Evolutionary conservation across 1,139 yeast genomes (phyloP).

Genomic region (Casaregolazyma lundiana): DNA sequence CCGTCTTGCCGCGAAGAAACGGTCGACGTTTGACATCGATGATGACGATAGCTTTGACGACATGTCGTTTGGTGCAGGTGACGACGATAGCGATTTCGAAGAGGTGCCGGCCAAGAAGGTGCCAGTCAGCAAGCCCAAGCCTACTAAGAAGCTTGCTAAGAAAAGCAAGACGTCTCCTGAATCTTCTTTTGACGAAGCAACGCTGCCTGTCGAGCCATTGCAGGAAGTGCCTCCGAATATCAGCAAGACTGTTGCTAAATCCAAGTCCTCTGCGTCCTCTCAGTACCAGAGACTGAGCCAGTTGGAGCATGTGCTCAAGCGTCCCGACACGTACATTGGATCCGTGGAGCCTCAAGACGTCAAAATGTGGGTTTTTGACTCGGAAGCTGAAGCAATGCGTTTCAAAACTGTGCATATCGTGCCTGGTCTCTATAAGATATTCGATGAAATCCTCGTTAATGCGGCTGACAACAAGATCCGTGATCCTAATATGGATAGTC

Average conservation of each 20-base stretch:
- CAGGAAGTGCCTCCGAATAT: slow-evolving; percentile 7
- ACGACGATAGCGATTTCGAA: slow-evolving; percentile 23
- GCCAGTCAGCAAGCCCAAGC: slow-evolving; percentile 8
- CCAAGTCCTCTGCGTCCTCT: slow-evolving; percentile 51
- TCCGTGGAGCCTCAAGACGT: slow-evolving; percentile 79
- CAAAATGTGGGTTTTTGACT: slow-evolving; percentile 83
- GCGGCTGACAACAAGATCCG: slow-evolving; percentile 98
- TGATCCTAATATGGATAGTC: slow-evolving; percentile 82
- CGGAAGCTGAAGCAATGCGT: slow-evolving; percentile 64
- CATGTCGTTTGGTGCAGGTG: slow-evolving; percentile 12
- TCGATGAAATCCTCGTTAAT: slow-evolving; percentile 94
- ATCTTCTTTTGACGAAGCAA: slow-evolving; percentile 13
- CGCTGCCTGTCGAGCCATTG: slow-evolving; percentile 13
- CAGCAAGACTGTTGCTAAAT: slow-evolving; percentile 8
- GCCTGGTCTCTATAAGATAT: slow-evolving; percentile 93
- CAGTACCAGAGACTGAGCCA: slow-evolving; percentile 93
- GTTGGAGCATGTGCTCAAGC: slow-evolving; percentile 89
- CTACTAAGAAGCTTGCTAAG: slow-evolving; percentile 14
- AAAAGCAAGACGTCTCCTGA: slow-evolving; percentile 18
- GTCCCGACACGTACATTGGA: slow-evolving; percentile 98
- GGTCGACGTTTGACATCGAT: slow-evolving; percentile 13
- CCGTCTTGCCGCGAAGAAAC: slow-evolving; percentile 2
- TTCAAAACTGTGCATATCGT: slow-evolving; percentile 65
- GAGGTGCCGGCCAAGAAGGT: slow-evolving; percentile 13
- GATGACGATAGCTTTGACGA: slow-evolving; percentile 14